Base-by-base conservation (phyloP, 768 basidiomycete genomes). In the Megacollybia marginata region DNA sequence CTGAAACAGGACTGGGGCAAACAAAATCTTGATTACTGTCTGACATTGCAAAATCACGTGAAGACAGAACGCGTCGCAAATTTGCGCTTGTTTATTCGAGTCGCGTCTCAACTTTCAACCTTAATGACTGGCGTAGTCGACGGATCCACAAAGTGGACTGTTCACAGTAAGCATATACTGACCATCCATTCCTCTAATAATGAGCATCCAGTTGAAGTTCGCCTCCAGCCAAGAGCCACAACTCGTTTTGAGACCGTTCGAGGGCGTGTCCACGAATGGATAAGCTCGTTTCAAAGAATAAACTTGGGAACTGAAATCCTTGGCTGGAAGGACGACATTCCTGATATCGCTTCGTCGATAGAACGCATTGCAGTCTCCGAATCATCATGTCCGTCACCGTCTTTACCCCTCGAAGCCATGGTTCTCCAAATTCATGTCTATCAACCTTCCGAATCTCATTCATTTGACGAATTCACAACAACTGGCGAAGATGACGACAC, bases 401-500 rank as follows among this genome's bases (percentile, higher is more conserved):
- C 69, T 10, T 71, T 82, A 34, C 71, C 76, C 2, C 63, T 85
- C 47, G 74, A 77, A 16, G 78, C 85, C 51, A 75, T 82, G 47
- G 65, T 67, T 8, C 74, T 94, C 34, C 80, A 89, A 55, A 82
- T 96, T 48, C 90, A 99, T 59, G 81, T 96, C 12, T 99, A 97
- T 62, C 85, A 92, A 52, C 83, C 88, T 9, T 76, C 76, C 0
- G 81, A 86, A 49, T 67, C 72, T 1, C 83, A 88, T 52, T 69
- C 76, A 0, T 78, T 82, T 42, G 83, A 87, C 59, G 91, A 95
- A 53, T 88, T 90, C 55, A 74, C 81, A 1, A 80, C 79, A 40
- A 71, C 71, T 61, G 66, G 71, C 46, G 87, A 87, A 18, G 88
- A 83, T 42, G 82, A 85, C 52, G 81, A 83, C 47, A 82, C 91